Base-by-base conservation (phyloP, 1,284 basidiomycete genomes). In the Apiotrichum sp. region DNA sequence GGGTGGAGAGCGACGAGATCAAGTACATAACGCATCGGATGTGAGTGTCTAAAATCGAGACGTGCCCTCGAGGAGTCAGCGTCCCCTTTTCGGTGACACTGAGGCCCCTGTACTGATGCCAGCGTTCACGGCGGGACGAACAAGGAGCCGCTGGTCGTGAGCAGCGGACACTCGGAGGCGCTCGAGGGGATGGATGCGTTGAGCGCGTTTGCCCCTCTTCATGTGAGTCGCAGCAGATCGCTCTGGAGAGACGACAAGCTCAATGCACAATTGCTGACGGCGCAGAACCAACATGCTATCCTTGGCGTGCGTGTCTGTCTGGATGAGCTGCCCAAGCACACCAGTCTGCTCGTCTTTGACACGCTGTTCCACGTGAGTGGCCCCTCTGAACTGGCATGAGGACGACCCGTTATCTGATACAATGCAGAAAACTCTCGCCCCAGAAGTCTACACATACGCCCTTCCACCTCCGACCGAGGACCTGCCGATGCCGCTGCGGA, bases 81-180 rank as follows among this genome's bases (percentile, higher is more conserved):
- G 22, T 22, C 22, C 22, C 22, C 22, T 22, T 22, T 22, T 22
- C 22, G 22, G 22, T 22, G 22, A 22, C 22, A 22, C 22, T 22
- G 7, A 7, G 7, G 36, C 7, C 36, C 36, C 7, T 8, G 40
- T 11, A 50, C 48, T 2, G 39, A 16, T 5, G n/a, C 5, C 53
- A 85, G 91, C 47, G 90, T 93, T 1, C 90, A 93, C 65, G 90
- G 90, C 2, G 89, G 89, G 2, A 81, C 83, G 49, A 87, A 86
- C 65, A 78, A 78, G 22, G 79, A 83, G 32, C 86, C 88, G 0
- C 83, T 89, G 13, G 63, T 82, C 41, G 83, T 93, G 57, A 83
- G 76, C 34, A 73, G 73, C 40, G 74, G 77, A 5, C 79, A 81
- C 62, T 63, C 70, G 76, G 66, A 80, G 80, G 66, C 80, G 78